Base-by-base conservation (phyloP, 2,329 filamentous ascomycete genomes). In the Coniella lustricola region DNA sequence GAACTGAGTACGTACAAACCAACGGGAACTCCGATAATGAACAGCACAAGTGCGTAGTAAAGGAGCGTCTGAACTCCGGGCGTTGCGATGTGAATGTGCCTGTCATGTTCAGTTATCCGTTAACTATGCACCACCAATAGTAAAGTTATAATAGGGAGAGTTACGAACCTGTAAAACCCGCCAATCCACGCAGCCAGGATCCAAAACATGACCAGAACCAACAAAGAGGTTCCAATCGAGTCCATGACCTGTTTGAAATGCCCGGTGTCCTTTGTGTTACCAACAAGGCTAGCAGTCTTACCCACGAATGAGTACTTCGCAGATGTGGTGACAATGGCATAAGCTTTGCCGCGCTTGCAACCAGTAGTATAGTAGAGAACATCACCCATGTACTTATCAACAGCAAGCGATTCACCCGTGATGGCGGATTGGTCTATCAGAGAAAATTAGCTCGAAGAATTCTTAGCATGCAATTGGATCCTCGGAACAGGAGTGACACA, bases 171-270 rank as follows among this genome's bases (percentile, higher is more conserved):
- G 79, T 81, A 88, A 77, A 89, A 89, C 65, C 83, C 85, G 67
- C 85, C 85, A 57, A 88, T 85, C 85, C 85, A 88, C 57, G 82
- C 76, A 47, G 78, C 71, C 59, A 89, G 73, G 65, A 88, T 86
- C 75, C 78, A 88, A 71, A 85, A 84, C 70, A 88, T 82, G 71
- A 88, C 85, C 54, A 89, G 73, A 58, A 88, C 83, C 58, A 89
- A 75, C 51, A 89, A 74, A 51, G 81, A 72, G 45, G 83, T 87
- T 67, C 85, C 85, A 60, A 89, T 88, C 63, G 78, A 84, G 77
- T 88, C 82, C 85, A 89, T 89, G 73, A 88, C 85, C 57, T 84
- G 83, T 73, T 89, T 88, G 79, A 87, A 58, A 68, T 87, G 83
- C 69, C 85, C 85, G 61, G 81, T 76, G 65, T 88, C 85, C 69